phyloP scores from a whole-genome alignment of 2,329 filamentous ascomycete species.

The Epichloe gansuensis region DNA sequence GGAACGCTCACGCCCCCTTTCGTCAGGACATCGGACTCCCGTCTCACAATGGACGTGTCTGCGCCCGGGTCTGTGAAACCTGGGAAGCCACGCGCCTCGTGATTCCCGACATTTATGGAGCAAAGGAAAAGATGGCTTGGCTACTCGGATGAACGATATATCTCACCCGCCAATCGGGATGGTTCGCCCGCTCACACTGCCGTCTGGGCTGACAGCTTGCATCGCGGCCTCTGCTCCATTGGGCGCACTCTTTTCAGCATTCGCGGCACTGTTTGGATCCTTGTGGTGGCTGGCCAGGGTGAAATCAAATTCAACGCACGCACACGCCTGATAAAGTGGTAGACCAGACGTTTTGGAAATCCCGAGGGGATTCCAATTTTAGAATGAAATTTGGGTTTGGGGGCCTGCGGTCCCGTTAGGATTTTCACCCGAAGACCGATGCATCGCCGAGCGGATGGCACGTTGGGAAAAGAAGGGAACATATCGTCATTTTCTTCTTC shows the following conservation, averaged over 20 bases:
- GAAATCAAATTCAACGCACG: no score
- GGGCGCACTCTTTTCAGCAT: slow-evolving; percentile 1
- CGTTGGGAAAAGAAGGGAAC: neutral
- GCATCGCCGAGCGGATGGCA: neutral
- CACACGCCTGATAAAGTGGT: no score
- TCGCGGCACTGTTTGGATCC: neutral
- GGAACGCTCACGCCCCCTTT: neutral
- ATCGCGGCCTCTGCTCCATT: neutral
- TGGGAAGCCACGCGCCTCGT: slow-evolving; percentile 2
- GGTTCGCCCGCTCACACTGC: slow-evolving; percentile 11
- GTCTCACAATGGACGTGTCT: neutral
- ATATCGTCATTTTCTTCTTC: neutral
- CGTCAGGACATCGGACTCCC: neutral
- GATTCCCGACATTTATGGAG: slow-evolving; percentile 6
- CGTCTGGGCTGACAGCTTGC: neutral
- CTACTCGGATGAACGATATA: slow-evolving; percentile 7
- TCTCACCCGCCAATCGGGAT: slow-evolving; percentile 4
- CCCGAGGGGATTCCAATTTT: no score
- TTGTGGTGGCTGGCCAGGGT: neutral
- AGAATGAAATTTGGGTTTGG: neutral
- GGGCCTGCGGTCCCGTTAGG: neutral
- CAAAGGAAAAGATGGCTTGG: slow-evolving; percentile 4
- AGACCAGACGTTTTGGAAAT: no score
- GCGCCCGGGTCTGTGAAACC: neutral
- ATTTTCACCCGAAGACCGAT: neutral